Percentiles rank a stretch among this genome's conserved stretches.
Conservation (phyloP, 2,329 filamentous ascomycete genomes). For the Fusarium scirpi region DNA sequence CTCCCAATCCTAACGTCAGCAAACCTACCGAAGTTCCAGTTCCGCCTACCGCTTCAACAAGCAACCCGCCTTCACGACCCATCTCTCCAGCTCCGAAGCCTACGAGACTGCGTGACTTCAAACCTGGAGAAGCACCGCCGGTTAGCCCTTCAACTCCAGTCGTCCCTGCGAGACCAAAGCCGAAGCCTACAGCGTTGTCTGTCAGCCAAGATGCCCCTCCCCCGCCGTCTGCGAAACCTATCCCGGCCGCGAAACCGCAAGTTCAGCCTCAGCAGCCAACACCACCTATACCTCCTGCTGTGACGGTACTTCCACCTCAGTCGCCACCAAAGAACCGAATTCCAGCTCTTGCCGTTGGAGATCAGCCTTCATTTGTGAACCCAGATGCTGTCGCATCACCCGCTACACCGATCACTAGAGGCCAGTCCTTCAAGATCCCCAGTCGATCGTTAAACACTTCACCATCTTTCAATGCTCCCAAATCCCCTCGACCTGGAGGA, state of each 20-base stretch:
- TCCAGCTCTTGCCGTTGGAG: slow-evolving; percentile 52
- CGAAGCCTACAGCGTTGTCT: slow-evolving; percentile 43
- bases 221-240: slow-evolving; percentile 44
- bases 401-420: slow-evolving; percentile 56
- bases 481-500: slow-evolving; percentile 61
- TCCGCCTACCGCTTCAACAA: slow-evolving; percentile 40
- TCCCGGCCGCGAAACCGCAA: slow-evolving; percentile 42
- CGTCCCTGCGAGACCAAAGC: slow-evolving; percentile 49
- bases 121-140: slow-evolving; percentile 52
- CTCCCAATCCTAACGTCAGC: slow-evolving; percentile 35
- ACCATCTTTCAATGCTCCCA: slow-evolving; percentile 50
- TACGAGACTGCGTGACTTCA: slow-evolving; percentile 57
- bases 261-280: slow-evolving; percentile 37
- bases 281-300: slow-evolving; percentile 66
- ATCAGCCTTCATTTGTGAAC: slow-evolving; percentile 61
- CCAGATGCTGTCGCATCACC: slow-evolving; percentile 59
- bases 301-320: slow-evolving; percentile 76
- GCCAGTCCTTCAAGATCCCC: slow-evolving; percentile 65
- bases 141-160: slow-evolving; percentile 50
- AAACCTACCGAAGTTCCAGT: slow-evolving; percentile 37
- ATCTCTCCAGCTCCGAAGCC: slow-evolving; percentile 59
- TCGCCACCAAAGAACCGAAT: slow-evolving; percentile 70
- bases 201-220: slow-evolving; percentile 43
- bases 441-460: slow-evolving; percentile 67
- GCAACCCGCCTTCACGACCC: slow-evolving; percentile 48